Conservation (phyloP, 768 basidiomycete genomes). For the Trametes punicea region DNA sequence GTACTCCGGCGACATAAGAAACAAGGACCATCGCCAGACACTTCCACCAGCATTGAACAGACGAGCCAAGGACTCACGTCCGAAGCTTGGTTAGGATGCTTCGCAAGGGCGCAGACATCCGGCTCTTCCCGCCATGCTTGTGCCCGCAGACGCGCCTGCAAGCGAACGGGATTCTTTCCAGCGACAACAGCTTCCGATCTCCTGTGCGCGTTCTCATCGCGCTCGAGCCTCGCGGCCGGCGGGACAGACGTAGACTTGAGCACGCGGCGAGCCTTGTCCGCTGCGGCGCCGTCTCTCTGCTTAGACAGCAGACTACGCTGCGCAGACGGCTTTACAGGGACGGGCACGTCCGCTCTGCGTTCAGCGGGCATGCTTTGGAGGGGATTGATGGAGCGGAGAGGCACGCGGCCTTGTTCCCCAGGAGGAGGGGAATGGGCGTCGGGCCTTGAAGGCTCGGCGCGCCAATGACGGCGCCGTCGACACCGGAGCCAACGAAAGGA, state of each 20-base stretch:
- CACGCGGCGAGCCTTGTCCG: conserved; percentile 12
- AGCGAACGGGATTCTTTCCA: background rate
- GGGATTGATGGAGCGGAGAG: conserved; percentile 19
- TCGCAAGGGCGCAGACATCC: conserved; percentile 26
- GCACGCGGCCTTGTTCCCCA: conserved; percentile 16
- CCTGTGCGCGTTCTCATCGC: conserved; percentile 11
- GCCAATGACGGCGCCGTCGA: conserved; percentile 5
- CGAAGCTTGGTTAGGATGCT: conserved; percentile 27
- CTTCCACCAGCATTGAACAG: background rate
- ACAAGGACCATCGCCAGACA: too few relatives aligned
- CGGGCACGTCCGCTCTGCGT: conserved; percentile 6
- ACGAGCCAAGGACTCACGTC: conserved; percentile 4
- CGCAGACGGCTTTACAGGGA: background rate
- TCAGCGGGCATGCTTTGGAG: conserved; percentile 18
- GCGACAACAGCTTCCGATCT: conserved; percentile 4
- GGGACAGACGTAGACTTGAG: conserved; percentile 12
- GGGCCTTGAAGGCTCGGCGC: conserved; percentile 14
- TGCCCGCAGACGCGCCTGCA: background rate
- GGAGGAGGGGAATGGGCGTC: background rate
- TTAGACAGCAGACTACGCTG: background rate
- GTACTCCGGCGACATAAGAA: too few relatives aligned
- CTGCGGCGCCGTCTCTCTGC: conserved; percentile 8
- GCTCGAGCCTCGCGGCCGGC: conserved; percentile 3
- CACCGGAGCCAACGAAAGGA: background rate
- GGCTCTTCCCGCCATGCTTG: conserved; percentile 10